These are phyloP conservation scores for Tillandsia leiboldiana DNA, from an alignment of 176 grass and related monocot genomes.

Conservation along the genomic window DNA sequence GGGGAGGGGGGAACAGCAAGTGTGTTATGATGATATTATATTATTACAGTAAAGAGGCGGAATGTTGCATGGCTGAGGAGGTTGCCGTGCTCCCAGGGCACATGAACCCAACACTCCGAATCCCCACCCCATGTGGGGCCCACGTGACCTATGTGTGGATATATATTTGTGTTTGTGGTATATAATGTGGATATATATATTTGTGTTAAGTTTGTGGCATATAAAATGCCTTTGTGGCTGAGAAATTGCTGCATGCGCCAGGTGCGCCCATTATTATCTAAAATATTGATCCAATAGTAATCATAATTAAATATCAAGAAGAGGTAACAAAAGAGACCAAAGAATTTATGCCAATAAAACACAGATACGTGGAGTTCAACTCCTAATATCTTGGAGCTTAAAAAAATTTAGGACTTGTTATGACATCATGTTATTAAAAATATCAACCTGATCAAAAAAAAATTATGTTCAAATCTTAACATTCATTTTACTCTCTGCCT, in stretches of 20 bases:
- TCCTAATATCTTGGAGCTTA: neutral
- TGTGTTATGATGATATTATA: no score
- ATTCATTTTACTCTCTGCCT: no score
- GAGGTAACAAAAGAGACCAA: no score
- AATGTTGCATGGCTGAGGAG: slow-evolving; percentile 16
- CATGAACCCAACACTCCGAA: slow-evolving; percentile 27
- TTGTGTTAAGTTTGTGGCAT: no score
- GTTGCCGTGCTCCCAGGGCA: slow-evolving; percentile 30
- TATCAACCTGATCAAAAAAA: no score
- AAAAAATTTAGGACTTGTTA: slow-evolving; percentile 9
- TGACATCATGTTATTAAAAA: no score
- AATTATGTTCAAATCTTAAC: no score
- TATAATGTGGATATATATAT: no score
- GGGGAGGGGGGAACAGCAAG: slow-evolving; percentile 1
- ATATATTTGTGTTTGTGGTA: slow-evolving; percentile 15
- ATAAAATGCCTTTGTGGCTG: slow-evolving; percentile 16
- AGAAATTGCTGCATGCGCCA: slow-evolving; percentile 13
- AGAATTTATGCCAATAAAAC: no score
- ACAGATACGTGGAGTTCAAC: no score
- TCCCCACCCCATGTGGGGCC: slow-evolving; percentile 2
- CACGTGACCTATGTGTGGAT: neutral
- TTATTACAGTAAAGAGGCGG: neutral
- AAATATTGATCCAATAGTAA: slow-evolving; percentile 10
- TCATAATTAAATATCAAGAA: no score
- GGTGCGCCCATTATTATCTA: neutral